Percentiles rank a stretch among this genome's conserved stretches.
phyloP scores from a whole-genome alignment of 2,329 filamentous ascomycete genomes.

The Colletotrichum musicola region DNA sequence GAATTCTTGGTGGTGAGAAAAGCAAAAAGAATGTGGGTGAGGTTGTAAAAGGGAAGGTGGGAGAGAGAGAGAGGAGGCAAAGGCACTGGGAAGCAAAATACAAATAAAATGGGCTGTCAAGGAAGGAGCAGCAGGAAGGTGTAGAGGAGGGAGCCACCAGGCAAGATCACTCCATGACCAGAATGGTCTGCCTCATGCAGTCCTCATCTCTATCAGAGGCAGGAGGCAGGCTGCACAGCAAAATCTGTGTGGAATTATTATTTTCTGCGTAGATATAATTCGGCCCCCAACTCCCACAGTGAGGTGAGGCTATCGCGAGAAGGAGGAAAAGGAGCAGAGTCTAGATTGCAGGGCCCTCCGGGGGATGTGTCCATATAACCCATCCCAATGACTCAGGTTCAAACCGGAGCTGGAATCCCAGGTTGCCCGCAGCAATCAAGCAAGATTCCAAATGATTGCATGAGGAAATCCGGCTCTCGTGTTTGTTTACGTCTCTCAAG shows the following conservation, averaged over 20 bases:
- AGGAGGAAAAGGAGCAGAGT: background rate
- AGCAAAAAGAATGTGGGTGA: slow-evolving; percentile 1
- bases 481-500: slow-evolving; percentile 28
- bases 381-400: background rate
- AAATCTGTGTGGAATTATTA: background rate
- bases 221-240: too few relatives aligned
- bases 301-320: slow-evolving; percentile 11
- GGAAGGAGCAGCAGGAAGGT: background rate
- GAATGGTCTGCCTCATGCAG: background rate
- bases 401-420: slow-evolving; percentile 15
- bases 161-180: background rate
- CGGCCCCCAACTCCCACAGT: background rate
- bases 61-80: background rate
- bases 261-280: background rate
- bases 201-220: background rate
- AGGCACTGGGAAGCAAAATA: background rate
- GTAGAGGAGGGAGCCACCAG: background rate
- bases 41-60: background rate
- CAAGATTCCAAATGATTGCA: slow-evolving; percentile 9
- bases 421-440: slow-evolving; percentile 32
- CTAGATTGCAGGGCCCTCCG: background rate
- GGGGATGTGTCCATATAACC: background rate
- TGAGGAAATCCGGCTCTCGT: background rate
- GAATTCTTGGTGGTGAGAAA: background rate
- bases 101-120: background rate